phyloP scores from a whole-genome alignment of 257 asterid species.

The Solanum chiquidenum region DNA sequence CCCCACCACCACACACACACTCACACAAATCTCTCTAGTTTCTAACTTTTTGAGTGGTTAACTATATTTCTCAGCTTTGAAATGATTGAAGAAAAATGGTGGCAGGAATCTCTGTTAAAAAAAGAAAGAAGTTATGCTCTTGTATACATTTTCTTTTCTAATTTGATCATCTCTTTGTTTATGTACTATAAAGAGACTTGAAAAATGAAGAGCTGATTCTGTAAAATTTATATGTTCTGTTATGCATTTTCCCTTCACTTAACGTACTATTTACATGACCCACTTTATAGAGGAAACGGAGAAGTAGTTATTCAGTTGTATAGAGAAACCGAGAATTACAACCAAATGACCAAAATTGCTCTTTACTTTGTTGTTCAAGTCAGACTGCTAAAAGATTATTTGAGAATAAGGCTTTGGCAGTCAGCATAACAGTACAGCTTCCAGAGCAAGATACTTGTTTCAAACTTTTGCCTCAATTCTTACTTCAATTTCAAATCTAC shows the following conservation, averaged over 20 bases:
- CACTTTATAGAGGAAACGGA: neutral
- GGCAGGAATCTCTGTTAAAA: neutral
- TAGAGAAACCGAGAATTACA: neutral
- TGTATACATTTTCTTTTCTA: neutral
- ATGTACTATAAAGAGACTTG: neutral
- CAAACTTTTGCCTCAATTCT: neutral
- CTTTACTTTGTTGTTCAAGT: neutral
- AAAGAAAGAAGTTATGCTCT: no score
- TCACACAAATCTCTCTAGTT: neutral
- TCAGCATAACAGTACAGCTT: neutral
- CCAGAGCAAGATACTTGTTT: neutral
- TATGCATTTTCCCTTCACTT: neutral
- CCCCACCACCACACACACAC: neutral
- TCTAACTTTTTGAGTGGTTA: neutral
- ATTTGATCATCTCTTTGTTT: neutral
- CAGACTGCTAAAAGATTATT: neutral
- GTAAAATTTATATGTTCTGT: neutral
- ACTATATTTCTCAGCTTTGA: neutral
- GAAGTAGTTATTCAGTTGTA: neutral
- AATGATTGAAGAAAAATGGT: neutral
- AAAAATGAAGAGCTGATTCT: neutral
- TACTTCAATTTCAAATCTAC: neutral
- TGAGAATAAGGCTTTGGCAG: neutral
- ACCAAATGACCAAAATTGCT: neutral
- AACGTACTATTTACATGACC: neutral